phyloP scores from a whole-genome alignment of 352 stramenopile species.

The Pythium apleroticum region DNA sequence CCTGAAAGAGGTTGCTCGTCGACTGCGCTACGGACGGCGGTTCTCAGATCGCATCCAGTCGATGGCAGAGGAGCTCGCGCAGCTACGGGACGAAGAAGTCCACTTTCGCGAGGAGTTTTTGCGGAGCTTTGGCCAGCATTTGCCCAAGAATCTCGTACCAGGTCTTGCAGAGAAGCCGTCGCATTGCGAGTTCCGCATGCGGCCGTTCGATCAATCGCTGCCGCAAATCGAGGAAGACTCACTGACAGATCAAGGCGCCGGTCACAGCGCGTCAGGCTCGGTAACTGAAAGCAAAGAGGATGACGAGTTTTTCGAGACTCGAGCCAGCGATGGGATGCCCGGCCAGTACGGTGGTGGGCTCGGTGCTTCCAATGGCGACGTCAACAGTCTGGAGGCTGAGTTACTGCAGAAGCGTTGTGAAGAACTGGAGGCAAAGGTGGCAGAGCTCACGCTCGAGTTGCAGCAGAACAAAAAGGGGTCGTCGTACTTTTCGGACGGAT shows the following conservation, averaged over 20 bases:
- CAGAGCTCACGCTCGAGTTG: conserved; percentile 63
- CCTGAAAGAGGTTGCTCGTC: conserved; percentile 75
- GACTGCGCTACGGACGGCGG: conserved; percentile 62
- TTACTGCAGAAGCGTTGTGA: conserved; percentile 65
- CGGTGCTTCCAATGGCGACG: not conserved
- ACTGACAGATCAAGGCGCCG: not conserved
- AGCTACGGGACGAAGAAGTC: conserved; percentile 81
- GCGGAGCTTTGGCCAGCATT: conserved; percentile 71
- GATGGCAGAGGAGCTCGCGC: conserved; percentile 84
- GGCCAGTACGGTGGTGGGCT: conserved; percentile 2
- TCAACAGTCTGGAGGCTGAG: conserved; percentile 38
- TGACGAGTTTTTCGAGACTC: conserved; percentile 26
- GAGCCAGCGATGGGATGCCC: conserved; percentile 19
- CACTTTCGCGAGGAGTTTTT: conserved; percentile 77
- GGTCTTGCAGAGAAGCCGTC: conserved; percentile 85
- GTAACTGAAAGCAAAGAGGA: conserved; percentile 27
- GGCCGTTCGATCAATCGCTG: conserved; percentile 78
- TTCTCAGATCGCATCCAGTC: conserved; percentile 84
- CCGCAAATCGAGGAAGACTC: conserved; percentile 56
- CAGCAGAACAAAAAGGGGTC: conserved; percentile 71
- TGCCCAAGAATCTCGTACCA: conserved; percentile 79
- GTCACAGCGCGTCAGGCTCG: conserved; percentile 4
- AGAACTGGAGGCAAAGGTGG: conserved; percentile 64
- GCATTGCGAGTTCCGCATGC: conserved; percentile 87
- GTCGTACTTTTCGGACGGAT: conserved; percentile 73